phyloP scores from a whole-genome alignment of 139 green algal species.

The Tetradesmus obliquus region DNA sequence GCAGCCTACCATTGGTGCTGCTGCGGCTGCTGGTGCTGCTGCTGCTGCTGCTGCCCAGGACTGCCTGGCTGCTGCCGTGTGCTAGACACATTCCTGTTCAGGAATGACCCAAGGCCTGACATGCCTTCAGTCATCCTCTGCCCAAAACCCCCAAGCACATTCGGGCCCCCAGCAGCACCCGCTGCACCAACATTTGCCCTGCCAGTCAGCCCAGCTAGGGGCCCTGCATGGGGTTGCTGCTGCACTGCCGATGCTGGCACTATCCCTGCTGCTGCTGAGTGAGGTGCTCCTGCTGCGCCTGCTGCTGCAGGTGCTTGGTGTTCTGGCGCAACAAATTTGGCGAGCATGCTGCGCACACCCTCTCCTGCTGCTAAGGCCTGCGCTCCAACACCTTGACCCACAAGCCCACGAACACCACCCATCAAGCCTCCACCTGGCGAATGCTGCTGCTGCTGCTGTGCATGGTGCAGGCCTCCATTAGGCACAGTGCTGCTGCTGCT shows the following conservation, averaged over 20 bases:
- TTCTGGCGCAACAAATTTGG: conserved; percentile 2
- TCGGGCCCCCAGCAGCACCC: not conserved
- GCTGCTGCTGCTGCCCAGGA: conserved; percentile 23
- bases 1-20: conserved; percentile 11
- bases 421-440: not conserved
- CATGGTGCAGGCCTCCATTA: not conserved
- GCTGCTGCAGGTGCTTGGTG: not conserved
- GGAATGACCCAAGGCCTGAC: conserved; percentile 13
- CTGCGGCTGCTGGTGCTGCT: not conserved
- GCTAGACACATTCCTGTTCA: not conserved
- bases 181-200: not conserved
- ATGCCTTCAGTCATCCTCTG: conserved; percentile 29
- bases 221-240: conserved; percentile 26
- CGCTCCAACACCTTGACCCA: conserved; percentile 34
- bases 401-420: not conserved
- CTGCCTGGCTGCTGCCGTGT: not conserved
- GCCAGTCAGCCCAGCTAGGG: not conserved
- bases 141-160: conserved; percentile 35
- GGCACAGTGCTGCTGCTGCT: conserved; percentile 4
- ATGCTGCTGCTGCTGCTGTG: conserved; percentile 39
- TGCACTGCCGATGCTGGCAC: too few species aligned
- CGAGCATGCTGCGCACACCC: conserved; percentile 30
- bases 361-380: conserved; percentile 43
- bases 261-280: not conserved
- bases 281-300: not conserved